A percentile compares a stretch with the other conserved stretches of the same genome.
Evolutionary conservation across 768 basidiomycete genomes (phyloP).

Genomic region (Rhizopogon roseolus): DNA sequence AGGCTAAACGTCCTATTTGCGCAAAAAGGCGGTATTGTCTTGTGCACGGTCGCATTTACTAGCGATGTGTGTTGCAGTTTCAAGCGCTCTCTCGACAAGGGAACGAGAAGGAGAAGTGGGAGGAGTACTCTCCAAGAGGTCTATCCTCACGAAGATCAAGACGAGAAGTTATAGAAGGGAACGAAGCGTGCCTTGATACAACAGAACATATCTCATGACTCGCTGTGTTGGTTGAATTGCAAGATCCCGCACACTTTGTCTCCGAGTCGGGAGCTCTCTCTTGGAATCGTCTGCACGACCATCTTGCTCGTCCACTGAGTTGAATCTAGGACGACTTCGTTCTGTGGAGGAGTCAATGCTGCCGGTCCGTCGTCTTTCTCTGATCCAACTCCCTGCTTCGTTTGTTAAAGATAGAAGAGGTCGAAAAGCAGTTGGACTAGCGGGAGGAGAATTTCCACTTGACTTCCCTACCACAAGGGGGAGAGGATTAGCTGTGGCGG

Average conservation of each 20-base stretch:
- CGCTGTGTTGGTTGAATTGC: slow-evolving; percentile 63
- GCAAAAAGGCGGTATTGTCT: slow-evolving; percentile 44
- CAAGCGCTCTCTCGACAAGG: slow-evolving; percentile 54
- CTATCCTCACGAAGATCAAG: slow-evolving; percentile 24
- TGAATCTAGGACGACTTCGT: not conserved
- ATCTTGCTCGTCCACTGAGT: not conserved
- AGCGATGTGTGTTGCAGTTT: slow-evolving; percentile 54
- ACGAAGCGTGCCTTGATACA: slow-evolving; percentile 47
- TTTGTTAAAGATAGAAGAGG: slow-evolving; percentile 7
- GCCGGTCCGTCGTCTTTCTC: slow-evolving; percentile 1
- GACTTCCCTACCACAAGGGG: slow-evolving; percentile 1
- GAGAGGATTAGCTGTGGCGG: not conserved
- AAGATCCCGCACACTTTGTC: slow-evolving; percentile 44
- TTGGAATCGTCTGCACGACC: not conserved
- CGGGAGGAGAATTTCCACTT: not conserved
- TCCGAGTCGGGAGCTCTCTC: slow-evolving; percentile 12
- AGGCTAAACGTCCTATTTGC: slow-evolving; percentile 1
- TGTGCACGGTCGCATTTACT: slow-evolving; percentile 58
- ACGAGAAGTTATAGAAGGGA: slow-evolving; percentile 1
- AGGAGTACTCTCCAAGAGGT: slow-evolving; percentile 48
- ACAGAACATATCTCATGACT: slow-evolving; percentile 56
- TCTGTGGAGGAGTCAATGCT: slow-evolving; percentile 4
- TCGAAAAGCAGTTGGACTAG: slow-evolving; percentile 8
- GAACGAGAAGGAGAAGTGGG: slow-evolving; percentile 41
- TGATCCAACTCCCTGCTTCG: slow-evolving; percentile 2